These are phyloP conservation scores for Pythium rishiriense DNA, from an alignment of 352 stramenopile species.

Conservation along the genomic window DNA sequence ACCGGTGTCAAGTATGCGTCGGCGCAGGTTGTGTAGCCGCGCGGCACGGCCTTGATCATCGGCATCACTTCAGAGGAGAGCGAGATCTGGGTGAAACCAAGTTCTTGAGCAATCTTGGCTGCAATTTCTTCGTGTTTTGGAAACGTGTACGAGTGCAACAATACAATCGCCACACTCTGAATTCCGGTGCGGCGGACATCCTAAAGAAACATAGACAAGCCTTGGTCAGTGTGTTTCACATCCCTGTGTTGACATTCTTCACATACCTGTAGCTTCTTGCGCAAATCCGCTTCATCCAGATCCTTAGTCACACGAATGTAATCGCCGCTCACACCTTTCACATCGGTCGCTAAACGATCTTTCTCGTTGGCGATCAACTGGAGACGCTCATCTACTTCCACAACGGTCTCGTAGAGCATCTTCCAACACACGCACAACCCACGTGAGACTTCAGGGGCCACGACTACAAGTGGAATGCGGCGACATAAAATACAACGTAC, in stretches of 20 bases:
- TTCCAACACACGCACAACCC: conserved; percentile 26
- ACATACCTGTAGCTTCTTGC: conserved; percentile 61
- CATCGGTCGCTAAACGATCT: conserved; percentile 49
- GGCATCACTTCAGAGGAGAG: conserved; percentile 94
- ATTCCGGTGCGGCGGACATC: conserved; percentile 75
- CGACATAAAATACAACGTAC: conserved; percentile 38
- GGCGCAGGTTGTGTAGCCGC: conserved; percentile 96
- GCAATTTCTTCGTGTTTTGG: conserved; percentile 92
- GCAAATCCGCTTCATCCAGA: conserved; percentile 81
- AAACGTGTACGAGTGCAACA: conserved; percentile 97
- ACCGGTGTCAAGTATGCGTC: conserved; percentile 98
- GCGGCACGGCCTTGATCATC: conserved; percentile 98
- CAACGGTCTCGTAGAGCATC: conserved; percentile 96
- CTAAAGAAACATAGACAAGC: background rate
- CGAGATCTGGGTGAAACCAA: conserved; percentile 95
- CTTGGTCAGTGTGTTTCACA: background rate
- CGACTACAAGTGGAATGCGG: too few species aligned
- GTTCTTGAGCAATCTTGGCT: conserved; percentile 83
- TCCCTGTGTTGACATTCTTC: background rate
- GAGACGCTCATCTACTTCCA: conserved; percentile 97
- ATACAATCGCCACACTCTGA: conserved; percentile 93
- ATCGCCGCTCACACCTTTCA: conserved; percentile 88
- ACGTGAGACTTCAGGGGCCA: too few species aligned
- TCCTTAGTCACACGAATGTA: conserved; percentile 83
- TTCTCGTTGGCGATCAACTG: conserved; percentile 86